Evolutionary conservation across 2,329 filamentous ascomycete species (phyloP), one percentile per base, ranked within the genome.

Genomic region (Hymenoscyphus linearis): DNA sequence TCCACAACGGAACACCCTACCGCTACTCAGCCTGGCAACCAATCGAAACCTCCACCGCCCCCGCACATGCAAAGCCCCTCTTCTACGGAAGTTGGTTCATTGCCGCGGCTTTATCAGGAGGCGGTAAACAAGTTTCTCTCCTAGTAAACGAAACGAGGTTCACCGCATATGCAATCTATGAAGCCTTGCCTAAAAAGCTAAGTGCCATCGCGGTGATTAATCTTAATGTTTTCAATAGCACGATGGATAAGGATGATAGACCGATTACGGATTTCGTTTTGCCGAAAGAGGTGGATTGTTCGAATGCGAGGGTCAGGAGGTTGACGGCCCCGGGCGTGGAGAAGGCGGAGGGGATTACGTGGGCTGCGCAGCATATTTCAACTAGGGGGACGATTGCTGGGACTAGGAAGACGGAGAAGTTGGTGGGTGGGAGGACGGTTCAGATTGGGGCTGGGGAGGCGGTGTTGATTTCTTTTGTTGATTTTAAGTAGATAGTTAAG

Each of bases 21-120:
- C 63, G 64, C 14, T 71, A 71, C 59, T 63, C 61, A 10, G 55
- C 66, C 13, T 71, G 68, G 69, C 65, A 67, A 36, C 69, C 69
- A 1, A 59, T 68, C 34, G 53, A 44, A 16, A 61, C 52, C 22
- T 61, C 60, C 13, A 55, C 60, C 36, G 63, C 63, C 9, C 58
- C 55, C 5, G 55, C 62, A 1, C 52, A 62, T 14, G 58, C 61
- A 2, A 62, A 65, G n/a, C 37, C 37, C 16, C n/a, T 44, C 3
- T 44, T 44, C n/a, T 44, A 44, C 37, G 37, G 37, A n/a, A 44
- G n/a, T 4, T 44, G 37, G 37, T 44, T 44, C 37, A 44, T 44
- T 6, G 37, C 37, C 6, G 4, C 37, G 2, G 37, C 37, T n/a
- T 16, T 44, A 7, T 7, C 37, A 7, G 16, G 37, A n/a, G 14